A percentile compares a stretch with the other conserved stretches of the same genome.
These are phyloP conservation scores for Sideroxylon spinosum DNA, from an alignment of 179 eudicot species.

Conservation along the genomic window DNA sequence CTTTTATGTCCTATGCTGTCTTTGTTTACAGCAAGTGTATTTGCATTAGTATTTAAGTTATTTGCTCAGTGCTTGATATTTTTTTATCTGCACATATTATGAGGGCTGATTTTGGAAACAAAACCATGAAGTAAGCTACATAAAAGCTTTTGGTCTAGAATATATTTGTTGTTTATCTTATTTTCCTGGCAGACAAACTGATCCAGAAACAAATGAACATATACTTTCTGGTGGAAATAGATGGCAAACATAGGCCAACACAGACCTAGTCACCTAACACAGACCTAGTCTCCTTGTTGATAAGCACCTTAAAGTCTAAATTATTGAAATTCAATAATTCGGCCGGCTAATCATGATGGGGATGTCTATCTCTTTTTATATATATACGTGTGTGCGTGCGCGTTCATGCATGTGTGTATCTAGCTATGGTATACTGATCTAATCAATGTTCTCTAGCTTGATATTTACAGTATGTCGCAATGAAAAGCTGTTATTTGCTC, in stretches of 20 bases:
- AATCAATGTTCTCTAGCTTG: too few relatives aligned
- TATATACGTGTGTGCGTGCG: too few relatives aligned
- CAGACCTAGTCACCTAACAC: background rate
- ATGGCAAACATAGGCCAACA: background rate
- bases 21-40: background rate
- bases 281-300: background rate
- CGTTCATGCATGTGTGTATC: too few relatives aligned
- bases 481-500: background rate
- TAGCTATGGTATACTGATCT: too few relatives aligned
- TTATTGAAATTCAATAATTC: background rate
- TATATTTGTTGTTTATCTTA: background rate
- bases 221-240: background rate
- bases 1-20: background rate
- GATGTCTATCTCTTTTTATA: background rate
- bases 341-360: background rate
- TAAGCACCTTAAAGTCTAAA: background rate
- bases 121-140: background rate
- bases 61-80: background rate
- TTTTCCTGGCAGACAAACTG: background rate
- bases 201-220: background rate
- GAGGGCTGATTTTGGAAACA: background rate
- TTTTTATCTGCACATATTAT: conserved; percentile 4
- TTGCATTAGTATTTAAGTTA: background rate
- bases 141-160: background rate
- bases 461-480: too few relatives aligned